A percentile compares a stretch with the other conserved stretches of the same genome.
Evolutionary conservation across 2,329 filamentous ascomycete genomes (phyloP).

Genomic region (Penicillium sp.): DNA sequence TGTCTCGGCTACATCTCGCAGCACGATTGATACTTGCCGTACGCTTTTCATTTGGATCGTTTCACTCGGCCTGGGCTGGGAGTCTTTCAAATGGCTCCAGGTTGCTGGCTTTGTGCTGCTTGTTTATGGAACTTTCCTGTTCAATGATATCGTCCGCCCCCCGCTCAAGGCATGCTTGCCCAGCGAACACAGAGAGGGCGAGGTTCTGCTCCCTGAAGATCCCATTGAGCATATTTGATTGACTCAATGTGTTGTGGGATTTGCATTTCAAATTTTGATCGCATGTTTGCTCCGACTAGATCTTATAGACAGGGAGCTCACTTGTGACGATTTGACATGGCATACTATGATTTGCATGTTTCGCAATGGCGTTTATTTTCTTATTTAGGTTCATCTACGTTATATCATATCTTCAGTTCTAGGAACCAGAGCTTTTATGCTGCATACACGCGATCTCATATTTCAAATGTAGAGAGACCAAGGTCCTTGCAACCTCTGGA

Average conservation of each 20-base stretch:
- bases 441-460: too few relatives aligned
- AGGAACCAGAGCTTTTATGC: not conserved
- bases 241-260: not conserved
- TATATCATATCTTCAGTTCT: not conserved
- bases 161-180: conserved; percentile 70
- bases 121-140: conserved; percentile 95
- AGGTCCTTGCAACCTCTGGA: too few relatives aligned
- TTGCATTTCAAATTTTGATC: not conserved
- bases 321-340: not conserved
- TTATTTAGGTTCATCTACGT: not conserved
- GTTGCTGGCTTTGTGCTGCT: conserved; percentile 83
- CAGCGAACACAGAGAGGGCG: conserved; percentile 55
- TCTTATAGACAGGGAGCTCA: not conserved
- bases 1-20: conserved; percentile 89
- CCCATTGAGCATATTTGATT: conserved; percentile 71
- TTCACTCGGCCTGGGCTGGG: conserved; percentile 90
- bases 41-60: conserved; percentile 99
- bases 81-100: conserved; percentile 96
- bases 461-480: too few relatives aligned
- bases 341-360: conserved; percentile 5
- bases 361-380: conserved; percentile 3
- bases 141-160: conserved; percentile 89
- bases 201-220: conserved; percentile 71
- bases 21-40: conserved; percentile 95
- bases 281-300: too few relatives aligned